These are phyloP conservation scores for Litsea cubeba DNA, from an alignment of 164 flowering plant genomes.

Conservation along the genomic window DNA sequence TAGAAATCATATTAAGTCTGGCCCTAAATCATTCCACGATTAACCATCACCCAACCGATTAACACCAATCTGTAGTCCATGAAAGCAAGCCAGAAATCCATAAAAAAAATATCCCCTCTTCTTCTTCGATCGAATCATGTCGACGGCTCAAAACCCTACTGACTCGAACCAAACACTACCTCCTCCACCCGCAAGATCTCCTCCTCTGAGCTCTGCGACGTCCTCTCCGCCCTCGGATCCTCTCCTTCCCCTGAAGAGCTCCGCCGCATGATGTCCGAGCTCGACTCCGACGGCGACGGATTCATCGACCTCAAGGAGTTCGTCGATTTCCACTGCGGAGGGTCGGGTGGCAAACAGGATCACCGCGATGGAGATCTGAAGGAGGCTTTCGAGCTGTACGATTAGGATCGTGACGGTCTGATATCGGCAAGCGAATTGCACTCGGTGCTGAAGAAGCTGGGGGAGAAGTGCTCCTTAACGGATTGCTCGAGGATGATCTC, in stretches of 20 bases:
- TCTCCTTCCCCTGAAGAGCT: constrained; percentile 15
- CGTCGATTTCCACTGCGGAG: constrained; percentile 10
- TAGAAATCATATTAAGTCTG: no score
- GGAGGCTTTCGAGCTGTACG: constrained; percentile 19
- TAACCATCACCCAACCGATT: no score
- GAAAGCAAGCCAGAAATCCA: no score
- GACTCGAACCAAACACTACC: not conserved
- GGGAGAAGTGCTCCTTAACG: constrained; percentile 11
- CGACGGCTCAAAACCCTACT: no score
- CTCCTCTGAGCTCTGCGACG: constrained; percentile 12
- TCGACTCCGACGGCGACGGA: constrained; percentile 24
- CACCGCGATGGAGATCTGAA: constrained; percentile 3
- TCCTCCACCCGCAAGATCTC: constrained; percentile 16
- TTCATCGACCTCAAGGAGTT: constrained; percentile 24
- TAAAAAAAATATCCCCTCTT: no score
- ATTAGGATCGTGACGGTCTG: constrained; percentile 14
- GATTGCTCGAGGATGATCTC: constrained; percentile 17
- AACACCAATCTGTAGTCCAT: no score
- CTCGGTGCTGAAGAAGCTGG: constrained; percentile 15
- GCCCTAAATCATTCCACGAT: no score
- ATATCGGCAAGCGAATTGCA: constrained; percentile 18
- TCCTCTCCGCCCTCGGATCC: constrained; percentile 19
- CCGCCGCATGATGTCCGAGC: constrained; percentile 19
- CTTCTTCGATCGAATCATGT: no score
- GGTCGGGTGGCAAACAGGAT: no score